Conservation (phyloP, 2,329 filamentous ascomycete genomes). For the Colletotrichum sp. region DNA sequence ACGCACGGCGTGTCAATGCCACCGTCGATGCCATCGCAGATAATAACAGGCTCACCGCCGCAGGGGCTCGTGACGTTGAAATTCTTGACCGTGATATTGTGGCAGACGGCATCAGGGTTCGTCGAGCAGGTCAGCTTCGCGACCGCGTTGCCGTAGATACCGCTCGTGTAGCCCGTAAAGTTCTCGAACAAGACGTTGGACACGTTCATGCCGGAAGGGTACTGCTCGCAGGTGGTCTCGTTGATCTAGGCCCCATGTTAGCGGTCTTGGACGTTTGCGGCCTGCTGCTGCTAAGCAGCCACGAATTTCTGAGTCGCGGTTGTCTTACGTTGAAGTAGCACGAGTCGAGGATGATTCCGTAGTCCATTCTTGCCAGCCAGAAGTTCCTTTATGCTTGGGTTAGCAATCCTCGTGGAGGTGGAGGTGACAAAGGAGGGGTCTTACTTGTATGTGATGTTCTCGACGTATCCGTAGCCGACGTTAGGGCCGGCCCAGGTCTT, state of each 20-base stretch:
- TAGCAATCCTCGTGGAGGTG: background rate
- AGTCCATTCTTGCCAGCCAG: constrained; percentile 62
- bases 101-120: constrained; percentile 57
- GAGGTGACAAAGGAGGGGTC: background rate
- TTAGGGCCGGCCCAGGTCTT: constrained; percentile 66
- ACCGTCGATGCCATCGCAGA: constrained; percentile 54
- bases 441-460: constrained; percentile 62
- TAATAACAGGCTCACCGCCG: constrained; percentile 45
- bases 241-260: constrained; percentile 32
- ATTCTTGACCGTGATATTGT: constrained; percentile 58
- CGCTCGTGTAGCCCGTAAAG: constrained; percentile 60
- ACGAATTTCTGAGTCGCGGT: background rate
- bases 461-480: constrained; percentile 64
- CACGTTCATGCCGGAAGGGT: constrained; percentile 63
- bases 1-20: constrained; percentile 38
- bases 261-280: background rate
- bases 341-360: constrained; percentile 62
- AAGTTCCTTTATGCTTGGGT: constrained; percentile 47
- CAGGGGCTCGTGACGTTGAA: constrained; percentile 60
- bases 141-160: constrained; percentile 59
- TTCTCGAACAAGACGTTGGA: constrained; percentile 65
- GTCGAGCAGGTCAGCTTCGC: constrained; percentile 61
- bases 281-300: background rate
- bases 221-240: constrained; percentile 52
- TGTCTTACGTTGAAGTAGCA: constrained; percentile 56